A percentile compares a stretch with the other conserved stretches of the same genome.
phyloP scores from a whole-genome alignment of 2,329 filamentous ascomycete species.

The Beauveria pseudobassiana region DNA sequence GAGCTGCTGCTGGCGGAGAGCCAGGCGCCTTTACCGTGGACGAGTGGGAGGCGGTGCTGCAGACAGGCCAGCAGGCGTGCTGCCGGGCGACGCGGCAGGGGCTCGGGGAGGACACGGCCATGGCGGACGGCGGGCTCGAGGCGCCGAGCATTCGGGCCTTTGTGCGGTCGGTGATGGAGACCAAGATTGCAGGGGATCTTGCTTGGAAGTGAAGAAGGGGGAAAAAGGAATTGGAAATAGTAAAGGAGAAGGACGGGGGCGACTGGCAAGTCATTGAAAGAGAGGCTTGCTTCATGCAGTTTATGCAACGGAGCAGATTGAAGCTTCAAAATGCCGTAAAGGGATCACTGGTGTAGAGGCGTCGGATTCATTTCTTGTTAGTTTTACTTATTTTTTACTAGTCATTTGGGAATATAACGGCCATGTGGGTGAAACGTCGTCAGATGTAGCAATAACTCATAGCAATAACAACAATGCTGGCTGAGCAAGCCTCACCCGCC shows the following conservation, averaged over 20 bases:
- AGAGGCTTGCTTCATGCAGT: neutral
- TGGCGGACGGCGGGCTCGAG: constrained; percentile 33
- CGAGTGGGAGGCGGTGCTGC: constrained; percentile 66
- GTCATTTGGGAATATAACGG: neutral
- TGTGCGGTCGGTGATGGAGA: constrained; percentile 53
- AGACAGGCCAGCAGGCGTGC: constrained; percentile 59
- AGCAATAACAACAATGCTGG: constrained; percentile 3
- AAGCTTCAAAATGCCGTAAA: neutral
- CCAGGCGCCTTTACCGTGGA: constrained; percentile 65
- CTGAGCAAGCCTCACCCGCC: neutral
- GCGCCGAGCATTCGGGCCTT: constrained; percentile 50
- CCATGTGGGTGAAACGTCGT: constrained; percentile 2
- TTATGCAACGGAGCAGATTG: neutral
- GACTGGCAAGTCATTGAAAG: neutral
- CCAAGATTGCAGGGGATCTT: constrained; percentile 45
- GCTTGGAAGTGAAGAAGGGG: constrained; percentile 40
- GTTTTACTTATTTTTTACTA: neutral
- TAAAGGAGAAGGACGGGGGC: neutral
- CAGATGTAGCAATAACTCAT: neutral
- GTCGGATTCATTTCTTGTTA: neutral
- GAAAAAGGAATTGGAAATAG: constrained; percentile 16
- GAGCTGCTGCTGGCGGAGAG: constrained; percentile 74
- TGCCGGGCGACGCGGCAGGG: constrained; percentile 31
- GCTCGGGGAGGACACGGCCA: constrained; percentile 33
- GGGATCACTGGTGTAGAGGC: neutral